A percentile compares a stretch with the other conserved stretches of the same genome.
Conservation (phyloP, 805 yeast species). For the Kregervanrija fluxuum region DNA sequence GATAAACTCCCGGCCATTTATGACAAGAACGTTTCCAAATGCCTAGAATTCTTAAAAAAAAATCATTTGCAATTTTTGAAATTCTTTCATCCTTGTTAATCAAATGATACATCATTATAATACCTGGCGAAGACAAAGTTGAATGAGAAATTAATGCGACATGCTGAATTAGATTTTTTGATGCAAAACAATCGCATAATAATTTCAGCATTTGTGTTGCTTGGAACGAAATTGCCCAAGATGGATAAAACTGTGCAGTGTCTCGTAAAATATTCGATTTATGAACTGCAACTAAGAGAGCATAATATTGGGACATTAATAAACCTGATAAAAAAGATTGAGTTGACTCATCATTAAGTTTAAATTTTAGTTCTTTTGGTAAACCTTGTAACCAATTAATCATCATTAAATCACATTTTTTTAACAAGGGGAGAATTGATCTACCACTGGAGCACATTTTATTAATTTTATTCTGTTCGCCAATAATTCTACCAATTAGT, state of each 20-base stretch:
- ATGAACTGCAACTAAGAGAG: slow-evolving; percentile 63
- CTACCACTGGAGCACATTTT: slow-evolving; percentile 46
- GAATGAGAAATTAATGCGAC: slow-evolving; percentile 33
- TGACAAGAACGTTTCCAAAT: slow-evolving; percentile 36
- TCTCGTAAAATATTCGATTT: slow-evolving; percentile 54
- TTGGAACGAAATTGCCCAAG: slow-evolving; percentile 77
- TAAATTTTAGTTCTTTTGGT: slow-evolving; percentile 56
- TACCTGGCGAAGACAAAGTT: slow-evolving; percentile 50
- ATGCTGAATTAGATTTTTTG: slow-evolving; percentile 41
- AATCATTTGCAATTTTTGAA: slow-evolving; percentile 17
- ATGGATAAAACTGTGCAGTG: slow-evolving; percentile 33
- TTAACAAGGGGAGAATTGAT: slow-evolving; percentile 33
- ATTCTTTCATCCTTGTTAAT: slow-evolving; percentile 21
- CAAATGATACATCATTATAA: slow-evolving; percentile 66
- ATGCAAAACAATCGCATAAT: slow-evolving; percentile 48
- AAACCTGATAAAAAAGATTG: slow-evolving; percentile 54
- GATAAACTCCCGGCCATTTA: slow-evolving; percentile 48
- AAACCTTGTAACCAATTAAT: slow-evolving; percentile 68
- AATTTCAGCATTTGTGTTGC: slow-evolving; percentile 70
- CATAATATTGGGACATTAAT: slow-evolving; percentile 63
- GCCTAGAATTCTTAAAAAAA: slow-evolving; percentile 16
- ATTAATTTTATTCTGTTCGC: slow-evolving; percentile 64
- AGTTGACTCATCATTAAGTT: slow-evolving; percentile 44
- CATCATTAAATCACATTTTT: slow-evolving; percentile 67
- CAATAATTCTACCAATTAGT: slow-evolving; percentile 60